Base-by-base conservation (phyloP, 2,329 filamentous ascomycete species). In the Akanthomyces uredinophilus region DNA sequence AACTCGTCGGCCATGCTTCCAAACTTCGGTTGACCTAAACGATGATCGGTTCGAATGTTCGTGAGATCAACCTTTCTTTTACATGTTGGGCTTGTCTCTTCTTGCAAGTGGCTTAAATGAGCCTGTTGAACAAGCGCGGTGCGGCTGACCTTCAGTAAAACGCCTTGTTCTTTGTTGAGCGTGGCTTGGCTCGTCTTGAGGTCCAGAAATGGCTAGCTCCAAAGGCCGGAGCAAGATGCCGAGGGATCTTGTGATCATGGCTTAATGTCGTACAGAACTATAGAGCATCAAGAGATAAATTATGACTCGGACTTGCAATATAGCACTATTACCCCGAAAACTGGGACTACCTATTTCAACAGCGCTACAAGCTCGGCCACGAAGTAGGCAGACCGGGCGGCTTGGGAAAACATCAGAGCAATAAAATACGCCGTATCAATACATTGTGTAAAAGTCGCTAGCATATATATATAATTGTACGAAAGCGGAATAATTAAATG, bases 161-260 rank as follows among this genome's bases (percentile, higher is more conserved):
- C 39, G 52, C 52, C 52, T 55, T 32, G 52, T 29, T 22, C 3
- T 22, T 27, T 55, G 52, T 55, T 55, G 52, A 39, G 52, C 4
- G 37, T 55, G 52, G 52, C 52, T 55, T 55, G 52, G 52, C 22
- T 55, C 52, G 39, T 39, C 52, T 55, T 55, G 52, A 3, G 22
- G 22, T 22, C 24, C 20, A 20, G 22, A 44, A 43, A 13, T 24
- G 22, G 20, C 22, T 44, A 44, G 52, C 39, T 8, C 16, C 39
- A 5, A 6, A 55, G 24, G 52, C 37, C 24, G 20, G 39, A 32
- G 14, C 16, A 20, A 8, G 22, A 32, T 55, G 20, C 52, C 52
- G 39, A 46, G 41, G 39, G 18, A 56, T 56, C 39, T 32, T 56
- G 39, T 56, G 41, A 56, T 56, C 16, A 22, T 35, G 13, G 14